Base-by-base conservation (phyloP, 139 green algal species). In the Chlamydomonas sphaeroides region DNA sequence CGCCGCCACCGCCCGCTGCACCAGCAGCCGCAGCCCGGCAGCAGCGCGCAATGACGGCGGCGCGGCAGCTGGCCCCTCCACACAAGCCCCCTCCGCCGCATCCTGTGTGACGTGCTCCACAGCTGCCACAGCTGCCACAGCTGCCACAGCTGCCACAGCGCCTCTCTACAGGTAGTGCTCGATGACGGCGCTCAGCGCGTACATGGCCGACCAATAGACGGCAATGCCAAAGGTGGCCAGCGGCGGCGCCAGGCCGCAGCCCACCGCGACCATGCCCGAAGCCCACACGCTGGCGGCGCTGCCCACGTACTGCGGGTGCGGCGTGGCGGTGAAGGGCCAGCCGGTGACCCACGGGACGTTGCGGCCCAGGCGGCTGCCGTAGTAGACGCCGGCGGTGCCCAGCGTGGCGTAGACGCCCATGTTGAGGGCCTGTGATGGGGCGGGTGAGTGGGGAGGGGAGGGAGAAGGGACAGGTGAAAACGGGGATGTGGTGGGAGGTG, bases 281-380 rank as follows among this genome's bases (percentile, higher is more conserved):
- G n/a, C n/a, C 90, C 90, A 93, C 25, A 96, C 73, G n/a, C 51
- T 90, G n/a, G 94, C 25, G 39, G 93, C 85, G 39, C 85, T 90
- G 30, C 94, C 94, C 3, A 96, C 79, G 76, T 97, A 97, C 78
- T 97, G 94, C 14, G 95, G 95, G 79, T 98, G 94, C 1, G 61
- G 48, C n/a, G 95, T 84, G 3, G 91, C 68, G 65, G 88, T 91
- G 85, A 98, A 98, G 17, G 95, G 95, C 82, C 94, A 98, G 35
- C 91, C 94, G 14, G 72, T 83, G 25, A 93, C 86, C 95, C 95
- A 98, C 18, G 93, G 92, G 8, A 96, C 82, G 61, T 68, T 88
- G 36, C 89, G 80, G 49, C 94, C 94, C 63, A 97, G 85, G 61
- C 93, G 93, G 84, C 89, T 87, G 30, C 95, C 95, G 71, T 98